phyloP scores from a whole-genome alignment of 495 filamentous ascomycete species.

The Penicillium malachiteum region DNA sequence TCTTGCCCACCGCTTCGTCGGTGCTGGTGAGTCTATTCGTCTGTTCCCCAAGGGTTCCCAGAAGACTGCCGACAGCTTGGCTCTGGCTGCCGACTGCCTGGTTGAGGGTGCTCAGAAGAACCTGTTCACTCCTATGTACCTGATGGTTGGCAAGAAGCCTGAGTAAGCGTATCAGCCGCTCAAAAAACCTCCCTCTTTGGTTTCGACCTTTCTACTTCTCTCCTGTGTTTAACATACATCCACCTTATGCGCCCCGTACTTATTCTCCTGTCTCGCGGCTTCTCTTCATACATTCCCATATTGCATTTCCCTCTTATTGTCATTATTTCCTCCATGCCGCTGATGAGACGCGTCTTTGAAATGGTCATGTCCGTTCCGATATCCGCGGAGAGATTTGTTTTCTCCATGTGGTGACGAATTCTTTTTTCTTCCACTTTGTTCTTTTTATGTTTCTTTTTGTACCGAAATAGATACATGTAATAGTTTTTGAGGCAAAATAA shows the following conservation, averaged over 20 bases:
- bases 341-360: background rate
- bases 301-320: slow-evolving; percentile 9
- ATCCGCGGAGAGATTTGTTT: slow-evolving; percentile 3
- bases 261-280: slow-evolving; percentile 5
- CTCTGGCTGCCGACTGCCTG: slow-evolving; percentile 77
- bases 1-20: slow-evolving; percentile 75
- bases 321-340: slow-evolving; percentile 12
- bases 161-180: slow-evolving; percentile 32
- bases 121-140: slow-evolving; percentile 98
- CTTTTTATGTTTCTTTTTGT: slow-evolving; percentile 15
- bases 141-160: slow-evolving; percentile 96
- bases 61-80: slow-evolving; percentile 92
- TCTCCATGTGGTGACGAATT: slow-evolving; percentile 10
- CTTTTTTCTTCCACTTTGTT: slow-evolving; percentile 18
- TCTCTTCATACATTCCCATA: slow-evolving; percentile 5
- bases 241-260: background rate
- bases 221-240: background rate
- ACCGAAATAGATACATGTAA: slow-evolving; percentile 28
- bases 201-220: background rate
- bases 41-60: slow-evolving; percentile 82
- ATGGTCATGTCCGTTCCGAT: background rate
- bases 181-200: background rate
- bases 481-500: slow-evolving; percentile 35
- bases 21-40: slow-evolving; percentile 69
- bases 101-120: slow-evolving; percentile 89